phyloP scores from a whole-genome alignment of 2,329 filamentous ascomycete genomes.

The Neonectria hederae region DNA sequence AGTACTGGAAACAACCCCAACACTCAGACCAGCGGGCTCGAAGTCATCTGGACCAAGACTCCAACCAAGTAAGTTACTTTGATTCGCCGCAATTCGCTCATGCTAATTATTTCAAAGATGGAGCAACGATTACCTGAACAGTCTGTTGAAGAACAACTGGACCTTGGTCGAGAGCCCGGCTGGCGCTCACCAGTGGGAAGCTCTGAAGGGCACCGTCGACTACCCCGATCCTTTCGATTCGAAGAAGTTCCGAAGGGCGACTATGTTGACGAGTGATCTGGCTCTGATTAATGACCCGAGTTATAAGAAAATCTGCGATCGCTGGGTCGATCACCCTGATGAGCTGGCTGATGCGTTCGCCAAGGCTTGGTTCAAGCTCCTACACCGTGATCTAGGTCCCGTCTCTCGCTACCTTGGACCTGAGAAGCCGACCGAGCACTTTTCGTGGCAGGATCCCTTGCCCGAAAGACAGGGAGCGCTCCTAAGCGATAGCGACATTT shows the following conservation, averaged over 20 bases:
- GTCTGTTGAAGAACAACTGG: constrained; percentile 83
- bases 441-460: constrained; percentile 81
- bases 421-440: constrained; percentile 74
- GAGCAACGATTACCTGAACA: constrained; percentile 79
- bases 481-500: constrained; percentile 70
- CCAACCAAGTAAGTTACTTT: constrained; percentile 63
- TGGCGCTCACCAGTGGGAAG: constrained; percentile 80
- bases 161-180: constrained; percentile 78
- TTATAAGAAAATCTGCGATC: constrained; percentile 80
- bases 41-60: constrained; percentile 82
- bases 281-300: constrained; percentile 75
- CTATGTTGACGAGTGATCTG: constrained; percentile 80
- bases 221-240: constrained; percentile 77
- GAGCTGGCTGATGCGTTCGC: constrained; percentile 75
- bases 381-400: constrained; percentile 83
- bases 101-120: constrained; percentile 52
- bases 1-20: constrained; percentile 74
- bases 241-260: constrained; percentile 77
- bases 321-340: constrained; percentile 74
- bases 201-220: constrained; percentile 73
- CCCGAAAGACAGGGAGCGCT: constrained; percentile 66
- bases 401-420: constrained; percentile 76
- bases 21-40: constrained; percentile 79
- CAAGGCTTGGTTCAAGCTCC: constrained; percentile 84
- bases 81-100: not conserved